Conservation (phyloP, 1,284 basidiomycete species). For the Cystobasidium sp. region DNA sequence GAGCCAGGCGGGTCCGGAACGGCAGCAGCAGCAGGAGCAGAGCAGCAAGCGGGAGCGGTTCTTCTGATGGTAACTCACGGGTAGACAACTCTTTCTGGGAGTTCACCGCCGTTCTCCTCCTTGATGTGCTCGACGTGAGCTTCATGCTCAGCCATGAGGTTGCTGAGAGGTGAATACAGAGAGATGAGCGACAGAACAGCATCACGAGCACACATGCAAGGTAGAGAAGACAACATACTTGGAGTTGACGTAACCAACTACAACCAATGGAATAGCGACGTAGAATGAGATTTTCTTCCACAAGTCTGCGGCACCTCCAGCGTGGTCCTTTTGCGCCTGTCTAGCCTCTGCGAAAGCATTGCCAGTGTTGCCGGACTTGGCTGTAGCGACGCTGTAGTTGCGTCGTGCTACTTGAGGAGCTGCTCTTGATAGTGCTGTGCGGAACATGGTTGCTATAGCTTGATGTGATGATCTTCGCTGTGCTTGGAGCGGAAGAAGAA, state of each 20-base stretch:
- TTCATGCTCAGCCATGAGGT: conserved; percentile 64
- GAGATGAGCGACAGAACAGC: not conserved
- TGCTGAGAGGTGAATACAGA: conserved; percentile 13
- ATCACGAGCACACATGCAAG: not conserved
- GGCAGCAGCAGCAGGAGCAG: not conserved
- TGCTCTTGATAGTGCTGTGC: conserved; percentile 31
- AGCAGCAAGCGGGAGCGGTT: not conserved
- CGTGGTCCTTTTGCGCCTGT: conserved; percentile 41
- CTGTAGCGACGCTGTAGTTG: conserved; percentile 43
- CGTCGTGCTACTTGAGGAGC: conserved; percentile 15
- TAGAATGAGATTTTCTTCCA: conserved; percentile 42
- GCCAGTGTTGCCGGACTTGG: conserved; percentile 35
- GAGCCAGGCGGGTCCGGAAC: not conserved
- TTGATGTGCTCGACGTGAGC: conserved; percentile 72
- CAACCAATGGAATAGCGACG: conserved; percentile 34
- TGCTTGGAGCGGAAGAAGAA: conserved; percentile 8
- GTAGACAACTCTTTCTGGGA: conserved; percentile 72
- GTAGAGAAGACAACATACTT: conserved; percentile 1
- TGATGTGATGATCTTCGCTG: not conserved
- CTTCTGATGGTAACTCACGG: conserved; percentile 58
- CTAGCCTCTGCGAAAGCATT: conserved; percentile 38
- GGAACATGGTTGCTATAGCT: conserved; percentile 19
- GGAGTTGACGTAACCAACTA: conserved; percentile 24
- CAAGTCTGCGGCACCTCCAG: conserved; percentile 29
- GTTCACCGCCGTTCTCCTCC: conserved; percentile 72